phyloP scores from a whole-genome alignment of 1,284 basidiomycete species.

The Fomitopsis pinicola region DNA sequence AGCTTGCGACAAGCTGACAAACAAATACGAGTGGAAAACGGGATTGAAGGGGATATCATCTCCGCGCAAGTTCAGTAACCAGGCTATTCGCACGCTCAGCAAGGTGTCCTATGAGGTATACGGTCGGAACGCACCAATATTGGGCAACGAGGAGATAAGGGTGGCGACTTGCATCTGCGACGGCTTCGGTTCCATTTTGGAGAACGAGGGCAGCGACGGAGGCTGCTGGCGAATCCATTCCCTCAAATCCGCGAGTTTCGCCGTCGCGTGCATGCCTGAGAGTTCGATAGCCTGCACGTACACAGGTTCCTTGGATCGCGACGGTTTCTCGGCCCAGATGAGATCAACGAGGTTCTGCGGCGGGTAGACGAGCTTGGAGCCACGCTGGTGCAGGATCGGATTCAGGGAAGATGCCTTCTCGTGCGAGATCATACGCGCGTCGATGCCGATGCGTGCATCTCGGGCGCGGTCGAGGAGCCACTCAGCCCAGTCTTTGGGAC shows the following conservation, averaged over 20 bases:
- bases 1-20: slow-evolving; percentile 56
- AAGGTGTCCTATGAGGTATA: background rate
- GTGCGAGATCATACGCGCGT: slow-evolving; percentile 84
- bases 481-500: slow-evolving; percentile 73
- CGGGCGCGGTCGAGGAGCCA: slow-evolving; percentile 63
- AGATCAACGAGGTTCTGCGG: slow-evolving; percentile 85
- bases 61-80: slow-evolving; percentile 81
- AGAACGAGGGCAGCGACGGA: slow-evolving; percentile 56
- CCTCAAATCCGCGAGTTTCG: slow-evolving; percentile 55
- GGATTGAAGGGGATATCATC: slow-evolving; percentile 86
- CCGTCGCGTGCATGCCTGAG: slow-evolving; percentile 56
- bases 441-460: slow-evolving; percentile 72
- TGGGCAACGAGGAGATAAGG: slow-evolving; percentile 56
- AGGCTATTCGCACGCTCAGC: slow-evolving; percentile 42
- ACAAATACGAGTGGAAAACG: slow-evolving; percentile 83
- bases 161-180: slow-evolving; percentile 63
- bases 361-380: slow-evolving; percentile 64
- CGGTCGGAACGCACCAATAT: slow-evolving; percentile 47
- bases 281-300: slow-evolving; percentile 74
- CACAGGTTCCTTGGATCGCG: slow-evolving; percentile 65
- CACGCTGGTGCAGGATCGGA: slow-evolving; percentile 43
- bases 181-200: slow-evolving; percentile 54
- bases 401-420: slow-evolving; percentile 64
- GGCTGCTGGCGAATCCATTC: slow-evolving; percentile 61
- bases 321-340: slow-evolving; percentile 74